phyloP scores from a whole-genome alignment of 2,329 filamentous ascomycete genomes.

The Massarina eburnea region DNA sequence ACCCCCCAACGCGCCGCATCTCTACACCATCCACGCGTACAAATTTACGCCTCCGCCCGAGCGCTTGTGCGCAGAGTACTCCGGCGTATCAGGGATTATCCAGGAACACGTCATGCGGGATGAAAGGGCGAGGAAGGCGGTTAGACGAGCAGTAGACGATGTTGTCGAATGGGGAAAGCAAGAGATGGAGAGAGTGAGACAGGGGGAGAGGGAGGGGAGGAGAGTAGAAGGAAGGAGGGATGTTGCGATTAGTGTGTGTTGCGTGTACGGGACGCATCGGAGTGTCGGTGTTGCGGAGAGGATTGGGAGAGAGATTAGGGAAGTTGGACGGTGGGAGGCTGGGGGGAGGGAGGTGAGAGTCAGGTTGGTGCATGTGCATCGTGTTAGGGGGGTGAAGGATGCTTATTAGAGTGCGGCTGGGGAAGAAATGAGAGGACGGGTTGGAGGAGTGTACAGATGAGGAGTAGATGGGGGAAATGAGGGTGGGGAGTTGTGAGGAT shows the following conservation, averaged over 20 bases:
- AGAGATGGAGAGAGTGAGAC: not conserved
- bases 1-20: conserved; percentile 14
- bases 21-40: conserved; percentile 28
- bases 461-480: no score
- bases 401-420: not conserved
- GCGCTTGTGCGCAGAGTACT: conserved; percentile 20
- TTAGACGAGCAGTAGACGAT: conserved; percentile 12
- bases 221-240: conserved; percentile 5
- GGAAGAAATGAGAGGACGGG: no score
- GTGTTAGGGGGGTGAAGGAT: conserved; percentile 22
- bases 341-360: conserved; percentile 14
- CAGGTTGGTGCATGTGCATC: conserved; percentile 31
- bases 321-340: conserved; percentile 6
- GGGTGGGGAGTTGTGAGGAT: no score
- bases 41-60: conserved; percentile 14
- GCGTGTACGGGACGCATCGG: conserved; percentile 32
- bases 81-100: conserved; percentile 21
- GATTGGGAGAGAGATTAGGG: conserved; percentile 24
- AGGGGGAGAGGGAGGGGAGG: not conserved
- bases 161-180: conserved; percentile 10
- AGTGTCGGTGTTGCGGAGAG: conserved; percentile 34
- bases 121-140: conserved; percentile 13
- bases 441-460: no score
- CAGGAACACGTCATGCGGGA: conserved; percentile 27
- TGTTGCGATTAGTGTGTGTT: conserved; percentile 25